Percentiles rank a stretch among this genome's conserved stretches.
Evolutionary conservation across 2,329 filamentous ascomycete species (phyloP).

Genomic region (Apiospora hydei): DNA sequence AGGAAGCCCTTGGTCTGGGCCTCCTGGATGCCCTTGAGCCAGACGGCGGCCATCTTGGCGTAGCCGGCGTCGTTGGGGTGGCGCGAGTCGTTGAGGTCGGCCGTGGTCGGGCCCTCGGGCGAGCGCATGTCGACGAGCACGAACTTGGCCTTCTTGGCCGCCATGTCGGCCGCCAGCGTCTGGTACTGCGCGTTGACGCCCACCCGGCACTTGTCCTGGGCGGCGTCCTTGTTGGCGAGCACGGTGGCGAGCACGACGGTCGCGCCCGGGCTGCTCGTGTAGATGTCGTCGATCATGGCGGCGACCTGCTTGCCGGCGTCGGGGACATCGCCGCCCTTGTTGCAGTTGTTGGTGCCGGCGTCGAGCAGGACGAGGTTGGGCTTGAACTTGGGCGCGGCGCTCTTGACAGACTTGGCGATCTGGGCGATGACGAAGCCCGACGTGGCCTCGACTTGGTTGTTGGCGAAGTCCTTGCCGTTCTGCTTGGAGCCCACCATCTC

Average conservation of each 20-base stretch:
- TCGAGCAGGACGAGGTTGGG: slow-evolving; percentile 36
- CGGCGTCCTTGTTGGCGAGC: slow-evolving; percentile 34
- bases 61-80: slow-evolving; percentile 38
- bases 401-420: slow-evolving; percentile 31
- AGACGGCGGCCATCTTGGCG: slow-evolving; percentile 36
- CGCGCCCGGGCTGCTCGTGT: slow-evolving; percentile 32
- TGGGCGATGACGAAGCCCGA: slow-evolving; percentile 34
- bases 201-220: slow-evolving; percentile 34
- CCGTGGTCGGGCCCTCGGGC: slow-evolving; percentile 30
- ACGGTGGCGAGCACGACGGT: slow-evolving; percentile 37
- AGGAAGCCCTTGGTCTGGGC: slow-evolving; percentile 27
- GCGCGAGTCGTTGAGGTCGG: slow-evolving; percentile 33
- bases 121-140: slow-evolving; percentile 35
- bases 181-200: slow-evolving; percentile 34
- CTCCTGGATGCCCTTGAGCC: slow-evolving; percentile 30
- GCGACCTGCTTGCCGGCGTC: slow-evolving; percentile 33
- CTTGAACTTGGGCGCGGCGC: slow-evolving; percentile 30
- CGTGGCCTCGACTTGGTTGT: slow-evolving; percentile 35
- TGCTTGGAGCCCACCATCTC: slow-evolving; percentile 34
- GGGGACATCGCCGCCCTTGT: slow-evolving; percentile 31
- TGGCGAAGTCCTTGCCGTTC: slow-evolving; percentile 33
- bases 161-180: slow-evolving; percentile 27
- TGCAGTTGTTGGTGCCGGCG: slow-evolving; percentile 38
- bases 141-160: slow-evolving; percentile 29
- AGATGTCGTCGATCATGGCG: slow-evolving; percentile 33